Base-by-base conservation (phyloP, 345 rosid species). In the Ceriops decandra region DNA sequence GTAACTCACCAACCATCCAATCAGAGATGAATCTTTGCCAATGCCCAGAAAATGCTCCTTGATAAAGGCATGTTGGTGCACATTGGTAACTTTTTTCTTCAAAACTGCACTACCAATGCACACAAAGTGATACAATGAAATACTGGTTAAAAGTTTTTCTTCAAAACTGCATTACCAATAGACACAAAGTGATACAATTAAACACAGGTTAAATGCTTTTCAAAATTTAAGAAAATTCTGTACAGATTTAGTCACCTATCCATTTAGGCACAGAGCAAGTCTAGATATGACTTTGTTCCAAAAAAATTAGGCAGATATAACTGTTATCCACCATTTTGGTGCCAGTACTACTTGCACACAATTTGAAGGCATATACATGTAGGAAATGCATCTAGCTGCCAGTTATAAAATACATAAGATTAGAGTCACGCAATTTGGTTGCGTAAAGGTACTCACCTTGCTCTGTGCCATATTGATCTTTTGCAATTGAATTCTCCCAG, bases 81-180 rank as follows among this genome's bases (percentile, higher is more conserved):
- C 80, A 57, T 67, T 35, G 22, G 80, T 76, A 19, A 76, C 10
- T 60, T 80, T 88, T 51, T 47, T 72, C 57, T 62, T 75, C 67
- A 80, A n/a, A 77, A 82, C 97, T 91, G 89, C 78, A 80, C 21
- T 30, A 52, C 49, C 53, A 64, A 24, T 67, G 28, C 36, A 49
- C 27, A 66, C 1, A 57, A 47, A 42, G 31, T 57, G 38, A 68
- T 24, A 59, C n/a, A 70, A 58, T 57, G 0, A 64, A 7, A 19
- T 19, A 67, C 24, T 2, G 5, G n/a, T 64, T 67, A 7, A 63
- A 42, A 24, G 15, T 38, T 20, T 27, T 70, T 36, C 31, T 21
- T 28, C 30, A 28, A 28, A 28, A 28, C 30, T 28, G 3, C 30
- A 28, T 28, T 28, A 28, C 30, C 30, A 28, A 28, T 28, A 28